Percentiles rank a stretch among this genome's conserved stretches.
These are phyloP conservation scores for Globisporangium barbulae DNA, from an alignment of 352 stramenopile genomes.

Conservation along the genomic window DNA sequence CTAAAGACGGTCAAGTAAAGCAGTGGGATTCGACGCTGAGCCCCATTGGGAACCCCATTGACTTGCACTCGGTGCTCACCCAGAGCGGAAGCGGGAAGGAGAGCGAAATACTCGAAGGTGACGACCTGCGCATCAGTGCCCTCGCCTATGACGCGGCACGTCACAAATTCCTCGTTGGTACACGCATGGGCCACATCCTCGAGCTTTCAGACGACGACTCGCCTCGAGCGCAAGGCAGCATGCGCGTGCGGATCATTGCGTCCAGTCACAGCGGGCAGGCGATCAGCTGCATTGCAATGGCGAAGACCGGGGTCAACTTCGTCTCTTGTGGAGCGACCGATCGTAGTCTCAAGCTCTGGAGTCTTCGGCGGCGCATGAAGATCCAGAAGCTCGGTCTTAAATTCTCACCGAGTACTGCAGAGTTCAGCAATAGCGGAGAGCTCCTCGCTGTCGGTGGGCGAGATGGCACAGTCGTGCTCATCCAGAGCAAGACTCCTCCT, in stretches of 20 bases:
- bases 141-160: constrained; percentile 56
- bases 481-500: constrained; percentile 17
- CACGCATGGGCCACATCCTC: constrained; percentile 51
- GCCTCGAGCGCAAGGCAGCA: neutral
- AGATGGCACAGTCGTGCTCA: constrained; percentile 55
- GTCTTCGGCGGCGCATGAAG: constrained; percentile 37
- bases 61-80: constrained; percentile 40
- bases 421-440: constrained; percentile 50
- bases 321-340: constrained; percentile 45
- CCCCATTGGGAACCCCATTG: constrained; percentile 63
- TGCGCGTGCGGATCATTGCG: constrained; percentile 32
- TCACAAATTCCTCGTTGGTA: constrained; percentile 56
- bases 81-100: neutral
- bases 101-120: constrained; percentile 26
- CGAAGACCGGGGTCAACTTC: constrained; percentile 39
- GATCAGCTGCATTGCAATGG: constrained; percentile 23
- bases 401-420: constrained; percentile 25
- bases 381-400: constrained; percentile 23
- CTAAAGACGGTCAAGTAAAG: constrained; percentile 71
- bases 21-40: constrained; percentile 80
- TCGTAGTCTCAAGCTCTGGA: constrained; percentile 52
- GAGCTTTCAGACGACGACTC: constrained; percentile 36
- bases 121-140: constrained; percentile 70
- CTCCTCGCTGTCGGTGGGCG: constrained; percentile 47
- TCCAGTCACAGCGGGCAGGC: constrained; percentile 37